A percentile compares a stretch with the other conserved stretches of the same genome.
phyloP scores from a whole-genome alignment of 495 filamentous ascomycete genomes.

The Niebla homalea region DNA sequence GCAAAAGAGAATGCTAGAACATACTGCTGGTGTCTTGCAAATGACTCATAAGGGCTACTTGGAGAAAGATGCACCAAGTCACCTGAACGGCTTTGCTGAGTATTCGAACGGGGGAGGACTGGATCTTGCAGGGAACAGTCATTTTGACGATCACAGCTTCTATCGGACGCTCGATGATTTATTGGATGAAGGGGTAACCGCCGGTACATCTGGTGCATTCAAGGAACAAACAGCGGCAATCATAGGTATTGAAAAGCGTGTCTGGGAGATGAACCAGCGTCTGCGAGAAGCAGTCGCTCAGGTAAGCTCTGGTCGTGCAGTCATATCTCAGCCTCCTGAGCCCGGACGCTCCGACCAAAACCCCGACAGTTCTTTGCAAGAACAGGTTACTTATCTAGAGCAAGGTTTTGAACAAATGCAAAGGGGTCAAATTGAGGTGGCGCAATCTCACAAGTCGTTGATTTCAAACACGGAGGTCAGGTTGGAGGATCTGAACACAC shows the following conservation, averaged over 20 bases:
- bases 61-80: constrained; percentile 42
- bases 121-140: constrained; percentile 31
- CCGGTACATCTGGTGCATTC: constrained; percentile 12
- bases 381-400: constrained; percentile 41
- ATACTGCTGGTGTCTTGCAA: constrained; percentile 83
- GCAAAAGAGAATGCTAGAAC: constrained; percentile 62
- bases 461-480: constrained; percentile 27
- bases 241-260: constrained; percentile 49
- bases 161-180: constrained; percentile 59
- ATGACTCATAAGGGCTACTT: constrained; percentile 58
- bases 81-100: constrained; percentile 53
- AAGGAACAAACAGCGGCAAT: constrained; percentile 24
- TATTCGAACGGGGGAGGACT: constrained; percentile 39
- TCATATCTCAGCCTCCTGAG: constrained; percentile 20
- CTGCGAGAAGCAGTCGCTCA: constrained; percentile 54
- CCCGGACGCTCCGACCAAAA: constrained; percentile 1
- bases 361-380: constrained; percentile 22
- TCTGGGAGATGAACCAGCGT: constrained; percentile 60
- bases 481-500: constrained; percentile 37
- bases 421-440: constrained; percentile 14
- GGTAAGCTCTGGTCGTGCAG: constrained; percentile 34
- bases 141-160: constrained; percentile 69
- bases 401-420: constrained; percentile 30
- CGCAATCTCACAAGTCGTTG: constrained; percentile 12
- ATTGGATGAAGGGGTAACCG: constrained; percentile 34